Conservation (phyloP, 345 rosid species). For the Salix exigua region DNA sequence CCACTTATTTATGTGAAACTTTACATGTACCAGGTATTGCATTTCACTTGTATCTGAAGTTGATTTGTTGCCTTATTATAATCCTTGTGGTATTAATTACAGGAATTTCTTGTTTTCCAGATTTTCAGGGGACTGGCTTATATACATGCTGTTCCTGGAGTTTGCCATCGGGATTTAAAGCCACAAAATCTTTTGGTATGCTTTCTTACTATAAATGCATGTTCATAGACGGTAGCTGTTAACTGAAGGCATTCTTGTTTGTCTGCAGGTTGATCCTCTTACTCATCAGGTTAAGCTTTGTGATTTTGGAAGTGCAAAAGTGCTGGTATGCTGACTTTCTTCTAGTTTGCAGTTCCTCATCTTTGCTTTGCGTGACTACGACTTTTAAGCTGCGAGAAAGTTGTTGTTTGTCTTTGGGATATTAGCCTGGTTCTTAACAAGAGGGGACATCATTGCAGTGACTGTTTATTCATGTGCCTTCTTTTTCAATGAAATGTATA, state of each 20-base stretch:
- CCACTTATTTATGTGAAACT: conserved; percentile 83
- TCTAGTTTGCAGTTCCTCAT: neutral
- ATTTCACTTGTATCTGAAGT: neutral
- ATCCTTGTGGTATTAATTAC: conserved; percentile 6
- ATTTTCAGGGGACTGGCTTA: conserved; percentile 83
- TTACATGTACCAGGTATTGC: conserved; percentile 69
- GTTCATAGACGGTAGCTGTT: neutral
- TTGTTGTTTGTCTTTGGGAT: neutral
- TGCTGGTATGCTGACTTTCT: conserved; percentile 46
- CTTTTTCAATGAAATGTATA: neutral
- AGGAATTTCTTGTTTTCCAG: conserved; percentile 25
- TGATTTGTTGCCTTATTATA: conserved; percentile 1
- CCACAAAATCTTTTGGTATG: conserved; percentile 90
- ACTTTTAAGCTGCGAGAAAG: neutral
- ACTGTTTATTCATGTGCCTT: neutral
- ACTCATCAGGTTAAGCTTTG: conserved; percentile 52
- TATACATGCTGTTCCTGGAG: conserved; percentile 72
- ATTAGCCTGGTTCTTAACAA: neutral
- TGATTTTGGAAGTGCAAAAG: conserved; percentile 94
- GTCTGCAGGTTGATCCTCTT: conserved; percentile 81
- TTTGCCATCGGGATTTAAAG: conserved; percentile 86
- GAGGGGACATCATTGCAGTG: neutral
- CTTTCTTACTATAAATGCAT: neutral
- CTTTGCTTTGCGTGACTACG: neutral
- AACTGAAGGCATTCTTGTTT: conserved; percentile 14